Base-by-base conservation (phyloP, 2,329 filamentous ascomycete genomes). In the Periconia sp. region DNA sequence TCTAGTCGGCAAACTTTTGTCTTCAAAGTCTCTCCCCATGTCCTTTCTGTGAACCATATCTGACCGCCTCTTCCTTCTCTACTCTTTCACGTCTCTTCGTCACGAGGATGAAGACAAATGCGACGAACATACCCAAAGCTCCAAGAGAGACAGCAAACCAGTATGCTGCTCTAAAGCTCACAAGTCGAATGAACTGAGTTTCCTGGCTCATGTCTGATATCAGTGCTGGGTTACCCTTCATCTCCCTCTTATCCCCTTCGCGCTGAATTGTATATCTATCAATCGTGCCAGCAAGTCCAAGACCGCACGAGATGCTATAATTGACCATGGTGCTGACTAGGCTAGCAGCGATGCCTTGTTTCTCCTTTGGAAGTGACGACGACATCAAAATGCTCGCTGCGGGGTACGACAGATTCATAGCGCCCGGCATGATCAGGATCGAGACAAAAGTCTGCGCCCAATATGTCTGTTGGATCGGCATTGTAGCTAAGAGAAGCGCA, bases 251-350 rank as follows among this genome's bases (percentile, higher is more conserved):
- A 4, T 34, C 32, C n/a, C 29, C 47, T n/a, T 40, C 49, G 10
- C 28, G 9, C 18, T 38, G 36, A 8, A 43, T 48, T 8, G 29
- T 29, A 25, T 57, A 57, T 16, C 54, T 31, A 26, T 53, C 39
- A 31, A 87, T 78, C 0, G 83, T 87, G 0, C 83, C 84, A 0
- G 84, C 84, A 32, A 89, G 78, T 0, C 85, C 86, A 0, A 89
- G 72, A 0, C 82, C 83, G 3, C 88, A 65, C 1, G 81, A 82
- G 23, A 88, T 87, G 44, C 78, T 79, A 59, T 88, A 89, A 63
- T 89, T 87, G 48, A 88, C 80, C 9, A 85, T 73, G 0, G 84
- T 87, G 43, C 78, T 83, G 22, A 87, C 80, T 5, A 88, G 61
- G 13, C 76, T 81, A 0, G 77, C 77, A 2, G 77, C 77, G 12